Base-by-base conservation (phyloP, 352 stramenopile genomes). In the Elongisporangium prolatum region DNA sequence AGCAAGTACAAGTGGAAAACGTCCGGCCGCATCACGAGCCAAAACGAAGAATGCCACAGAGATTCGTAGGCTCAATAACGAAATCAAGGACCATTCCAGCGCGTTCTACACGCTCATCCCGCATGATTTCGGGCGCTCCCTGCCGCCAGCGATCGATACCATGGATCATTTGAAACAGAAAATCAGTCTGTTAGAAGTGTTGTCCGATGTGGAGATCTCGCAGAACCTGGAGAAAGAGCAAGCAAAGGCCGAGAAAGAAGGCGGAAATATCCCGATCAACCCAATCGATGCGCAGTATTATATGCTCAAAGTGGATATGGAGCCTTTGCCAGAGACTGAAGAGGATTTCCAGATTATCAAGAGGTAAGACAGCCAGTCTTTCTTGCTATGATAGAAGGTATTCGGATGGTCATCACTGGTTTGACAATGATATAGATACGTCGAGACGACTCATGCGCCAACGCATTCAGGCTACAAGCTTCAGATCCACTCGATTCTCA, bases 81-180 rank as follows among this genome's bases (percentile, higher is more conserved):
- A 78, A 24, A 62, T 91, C 9, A 88, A 88, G 48, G 21, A 65
- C 17, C 71, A 88, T 9, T 83, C 77, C 11, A 87, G 69, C 48
- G 72, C 83, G 22, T 89, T 91, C 50, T 91, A 91, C 65, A 77
- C 78, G 54, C 63, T 87, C 9, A 86, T 91, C 37, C 81, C 81
- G 44, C 78, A 91, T 47, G 70, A 87, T 17, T 89, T 89, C 59
- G 78, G 73, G n/a, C 74, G 74, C 7, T 64, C 65, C 5, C 21
- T 87, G 37, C 78, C 81, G 1, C 78, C 77, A 0, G 54, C 77
- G 18, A 86, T 91, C 54, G 63, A 61, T 2, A 76, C 67, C n/a
- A 74, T 86, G 55, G 68, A 68, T 13, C 75, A 82, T 47, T 56
- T 91, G 18, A 84, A 86, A 51, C 40, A 72, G 50, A 89, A 89